Evolutionary conservation across 2,329 filamentous ascomycete genomes (phyloP), one percentile per base, ranked within the genome.

Genomic region (Phialophora tarda): DNA sequence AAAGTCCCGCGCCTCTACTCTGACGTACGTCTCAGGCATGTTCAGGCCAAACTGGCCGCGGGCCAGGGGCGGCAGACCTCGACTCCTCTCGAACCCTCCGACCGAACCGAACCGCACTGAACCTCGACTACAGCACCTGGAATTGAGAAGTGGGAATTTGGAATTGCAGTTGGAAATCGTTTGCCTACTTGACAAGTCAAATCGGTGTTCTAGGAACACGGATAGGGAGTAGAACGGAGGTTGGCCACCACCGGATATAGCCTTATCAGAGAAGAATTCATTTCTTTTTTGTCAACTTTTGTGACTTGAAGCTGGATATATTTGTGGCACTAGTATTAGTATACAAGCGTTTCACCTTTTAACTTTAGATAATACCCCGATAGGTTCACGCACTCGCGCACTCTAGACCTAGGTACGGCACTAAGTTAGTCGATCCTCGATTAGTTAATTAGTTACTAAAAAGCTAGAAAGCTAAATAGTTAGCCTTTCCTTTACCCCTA

Each of bases 171-270:
- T n/a, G 38, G 17, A 44, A 24, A 28, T 28, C 48, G 10, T 51
- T 26, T 51, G 48, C 48, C 23, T 51, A 51, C 48, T 51, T 51
- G 48, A 51, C 21, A 51, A 51, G 24, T 51, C 48, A 51, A 51
- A 51, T 51, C 48, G 48, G 48, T 34, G 26, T 41, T 41, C 14
- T 24, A 21, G 14, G 17, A 34, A 38, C 55, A 57, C n/a, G 38
- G 4, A n/a, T 34, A 57, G 8, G 28, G 55, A 57, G 30, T 41
- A 38, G 55, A 41, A 3, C 11, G 24, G 32, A 21, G 21, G 32
- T 24, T 26, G 55, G 38, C 30, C 55, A 24, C 55, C 24, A 51
- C 48, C 12, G 48, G 48, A 14, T 51, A 51, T 51, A 51, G 48
- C 48, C 48, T 51, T 24, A 17, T 51, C 3, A 26, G 48, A 50